Evolutionary conservation across 228 moss, liverwort and hornwort species (phyloP), one percentile per base, ranked within the genome.

Genomic region (Sphagnum magellanicum): DNA sequence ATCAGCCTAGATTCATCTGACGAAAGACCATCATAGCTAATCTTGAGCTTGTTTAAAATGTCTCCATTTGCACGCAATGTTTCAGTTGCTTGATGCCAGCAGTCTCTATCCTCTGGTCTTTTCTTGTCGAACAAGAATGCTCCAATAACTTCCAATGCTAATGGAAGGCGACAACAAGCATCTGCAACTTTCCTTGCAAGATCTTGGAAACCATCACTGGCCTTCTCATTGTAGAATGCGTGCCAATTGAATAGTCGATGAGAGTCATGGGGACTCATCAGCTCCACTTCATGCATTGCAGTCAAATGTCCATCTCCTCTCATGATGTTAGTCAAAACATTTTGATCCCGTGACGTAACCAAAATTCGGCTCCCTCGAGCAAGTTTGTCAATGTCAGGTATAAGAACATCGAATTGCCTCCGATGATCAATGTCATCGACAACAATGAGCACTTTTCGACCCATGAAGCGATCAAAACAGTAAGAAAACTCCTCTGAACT

Each of bases 1-100:
- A 84, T 84, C 66, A 60, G 69, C 73, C 73, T 84, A 5, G 51
- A 61, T 16, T 8, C 13, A 9, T 16, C 17, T 16, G 5, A 8
- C 1, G 50, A 13, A 0, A 80, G 68, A 50, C 73, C 80, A 0
- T 75, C 0, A 70, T 78, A 84, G 65, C 84, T 84, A 63, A 84
- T 80, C 13, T 71, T 53, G 6, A 84, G 61, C 59, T 62, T 64
- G 59, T 69, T 63, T 0, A 78, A 61, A 5, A 80, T 6, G 0
- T 16, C 48, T 0, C 55, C 63, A 4, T 48, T 72, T 0, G 6
- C 50, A 8, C 51, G 55, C 70, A 77, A 53, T 6, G 48, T n/a
- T 52, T 0, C 14, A 55, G 70, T 9, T 60, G 70, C 63, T 0
- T 84, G 75, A n/a, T 16, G 9, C 84, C 80, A 80, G 50, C 65